Conservation (phyloP, 148 eudicot species). For the Euryodendron excelsum region DNA sequence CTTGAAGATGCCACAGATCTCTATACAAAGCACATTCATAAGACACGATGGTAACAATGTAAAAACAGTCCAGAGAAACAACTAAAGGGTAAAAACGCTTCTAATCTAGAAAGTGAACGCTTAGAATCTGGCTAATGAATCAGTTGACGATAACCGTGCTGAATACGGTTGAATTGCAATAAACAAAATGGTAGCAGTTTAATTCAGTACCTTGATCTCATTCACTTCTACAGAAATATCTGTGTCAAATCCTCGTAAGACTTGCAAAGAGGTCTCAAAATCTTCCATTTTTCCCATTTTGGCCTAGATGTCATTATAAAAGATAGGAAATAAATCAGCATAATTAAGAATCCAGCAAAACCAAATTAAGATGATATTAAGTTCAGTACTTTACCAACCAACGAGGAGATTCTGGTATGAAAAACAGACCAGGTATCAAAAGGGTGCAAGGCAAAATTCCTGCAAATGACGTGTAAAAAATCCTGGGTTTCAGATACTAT, state of each 20-base stretch:
- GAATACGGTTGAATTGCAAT: background rate
- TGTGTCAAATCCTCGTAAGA: constrained; percentile 71
- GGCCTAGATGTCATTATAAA: constrained; percentile 45
- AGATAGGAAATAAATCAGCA: constrained; percentile 5
- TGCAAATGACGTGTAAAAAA: constrained; percentile 22
- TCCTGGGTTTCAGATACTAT: background rate
- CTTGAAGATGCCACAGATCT: constrained; percentile 66
- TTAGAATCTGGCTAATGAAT: background rate
- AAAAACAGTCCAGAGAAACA: background rate
- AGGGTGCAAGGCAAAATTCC: constrained; percentile 72
- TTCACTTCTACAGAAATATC: constrained; percentile 45
- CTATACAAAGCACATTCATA: constrained; percentile 34
- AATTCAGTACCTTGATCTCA: constrained; percentile 50
- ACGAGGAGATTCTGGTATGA: constrained; percentile 95
- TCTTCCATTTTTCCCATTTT: constrained; percentile 87
- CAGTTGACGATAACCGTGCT: background rate
- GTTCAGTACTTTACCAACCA: constrained; percentile 72
- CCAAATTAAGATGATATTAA: background rate
- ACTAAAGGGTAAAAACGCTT: background rate
- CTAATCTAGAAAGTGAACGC: background rate
- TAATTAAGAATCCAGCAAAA: background rate
- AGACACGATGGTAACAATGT: background rate
- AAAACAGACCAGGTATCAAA: constrained; percentile 91
- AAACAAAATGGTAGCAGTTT: constrained; percentile 5
- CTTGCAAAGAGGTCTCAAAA: constrained; percentile 84